phyloP scores from a whole-genome alignment of 345 rosid species.

The Aquilaria sinensis region DNA sequence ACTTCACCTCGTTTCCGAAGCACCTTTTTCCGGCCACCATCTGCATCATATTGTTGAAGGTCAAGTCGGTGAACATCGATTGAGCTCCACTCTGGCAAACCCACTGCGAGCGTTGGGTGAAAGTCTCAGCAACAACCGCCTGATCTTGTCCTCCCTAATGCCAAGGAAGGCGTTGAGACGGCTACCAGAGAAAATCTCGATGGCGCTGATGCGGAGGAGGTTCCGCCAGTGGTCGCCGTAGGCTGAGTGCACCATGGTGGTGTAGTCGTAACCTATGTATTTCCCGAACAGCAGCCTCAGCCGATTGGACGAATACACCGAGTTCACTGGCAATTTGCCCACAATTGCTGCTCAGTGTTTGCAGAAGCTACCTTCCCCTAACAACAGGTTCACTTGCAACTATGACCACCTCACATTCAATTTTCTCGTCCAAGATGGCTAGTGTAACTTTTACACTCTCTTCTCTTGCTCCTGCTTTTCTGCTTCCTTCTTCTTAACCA shows the following conservation, averaged over 20 bases:
- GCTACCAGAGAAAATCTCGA: constrained; percentile 32
- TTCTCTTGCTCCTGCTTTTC: not conserved
- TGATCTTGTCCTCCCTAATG: constrained; percentile 30
- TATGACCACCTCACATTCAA: constrained; percentile 98
- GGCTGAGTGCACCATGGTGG: constrained; percentile 21
- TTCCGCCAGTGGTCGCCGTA: constrained; percentile 60
- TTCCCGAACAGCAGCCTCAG: constrained; percentile 22
- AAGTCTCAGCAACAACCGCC: constrained; percentile 25
- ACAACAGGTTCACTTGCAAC: constrained; percentile 93
- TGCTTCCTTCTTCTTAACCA: not conserved
- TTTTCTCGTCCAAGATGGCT: constrained; percentile 92
- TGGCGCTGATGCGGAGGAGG: constrained; percentile 38
- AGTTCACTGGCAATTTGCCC: constrained; percentile 73
- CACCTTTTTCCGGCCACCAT: constrained; percentile 42
- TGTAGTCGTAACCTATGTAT: constrained; percentile 31
- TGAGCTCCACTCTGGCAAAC: constrained; percentile 33
- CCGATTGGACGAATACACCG: constrained; percentile 48
- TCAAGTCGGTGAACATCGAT: constrained; percentile 23
- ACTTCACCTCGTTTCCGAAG: constrained; percentile 29
- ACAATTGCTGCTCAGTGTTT: constrained; percentile 94
- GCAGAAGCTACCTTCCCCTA: constrained; percentile 75
- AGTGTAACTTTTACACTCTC: constrained; percentile 33
- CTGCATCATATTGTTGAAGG: constrained; percentile 33
- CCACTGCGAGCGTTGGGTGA: not conserved
- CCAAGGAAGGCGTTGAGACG: constrained; percentile 20